Conservation (phyloP, 441 rosid species). For the Erodium texanum region DNA sequence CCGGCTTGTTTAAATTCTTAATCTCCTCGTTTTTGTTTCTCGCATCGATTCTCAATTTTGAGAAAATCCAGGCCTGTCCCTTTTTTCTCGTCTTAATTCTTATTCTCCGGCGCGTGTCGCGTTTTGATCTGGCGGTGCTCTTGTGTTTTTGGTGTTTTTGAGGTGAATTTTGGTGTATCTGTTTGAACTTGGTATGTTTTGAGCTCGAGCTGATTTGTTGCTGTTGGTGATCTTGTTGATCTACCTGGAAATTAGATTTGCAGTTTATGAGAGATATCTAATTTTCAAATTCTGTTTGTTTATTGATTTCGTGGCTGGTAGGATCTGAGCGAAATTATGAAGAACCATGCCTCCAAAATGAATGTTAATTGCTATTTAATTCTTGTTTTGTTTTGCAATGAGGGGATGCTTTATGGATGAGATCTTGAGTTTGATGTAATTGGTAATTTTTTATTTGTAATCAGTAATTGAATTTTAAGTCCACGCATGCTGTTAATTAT, state of each 20-base stretch:
- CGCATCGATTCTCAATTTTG: conserved; percentile 7
- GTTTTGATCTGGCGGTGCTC: conserved; percentile 1
- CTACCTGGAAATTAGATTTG: conserved; percentile 8
- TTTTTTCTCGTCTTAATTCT: background rate
- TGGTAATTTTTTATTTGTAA: background rate
- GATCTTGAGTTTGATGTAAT: conserved; percentile 15
- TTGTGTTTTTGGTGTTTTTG: background rate
- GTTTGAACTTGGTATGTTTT: background rate
- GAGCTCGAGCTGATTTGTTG: background rate
- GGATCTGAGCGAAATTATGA: conserved; percentile 3
- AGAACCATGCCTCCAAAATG: conserved; percentile 8
- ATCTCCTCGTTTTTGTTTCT: no score
- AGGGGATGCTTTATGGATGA: conserved; percentile 9
- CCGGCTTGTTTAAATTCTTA: conserved; percentile 22
- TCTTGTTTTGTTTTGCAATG: conserved; percentile 1
- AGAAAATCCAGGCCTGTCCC: background rate
- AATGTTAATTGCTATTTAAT: conserved; percentile 12
- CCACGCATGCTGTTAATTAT: background rate
- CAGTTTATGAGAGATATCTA: conserved; percentile 8
- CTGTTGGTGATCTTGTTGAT: conserved; percentile 16
- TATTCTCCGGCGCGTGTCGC: background rate
- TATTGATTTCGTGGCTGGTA: conserved; percentile 4
- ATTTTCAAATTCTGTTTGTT: background rate
- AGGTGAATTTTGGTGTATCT: conserved; percentile 14
- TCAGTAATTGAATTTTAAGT: background rate